Base-by-base conservation (phyloP, 257 asterid genomes). In the Dorcoceras hygrometricum region DNA sequence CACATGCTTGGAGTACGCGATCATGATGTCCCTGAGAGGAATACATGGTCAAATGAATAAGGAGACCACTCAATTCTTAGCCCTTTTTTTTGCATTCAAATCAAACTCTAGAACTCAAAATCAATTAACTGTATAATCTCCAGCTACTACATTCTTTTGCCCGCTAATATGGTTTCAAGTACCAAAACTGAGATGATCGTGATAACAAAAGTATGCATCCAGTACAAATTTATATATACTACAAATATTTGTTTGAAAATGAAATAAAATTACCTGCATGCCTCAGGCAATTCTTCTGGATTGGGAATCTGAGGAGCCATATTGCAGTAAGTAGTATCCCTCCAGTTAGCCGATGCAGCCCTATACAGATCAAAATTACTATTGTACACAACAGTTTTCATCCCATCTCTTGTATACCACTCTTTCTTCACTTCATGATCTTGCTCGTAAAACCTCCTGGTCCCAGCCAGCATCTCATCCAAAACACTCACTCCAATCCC, bases 351-450 rank as follows among this genome's bases (percentile, higher is more conserved):
- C 0, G 72, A 51, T 0, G 67, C 76, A 0, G 78, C 71, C 0
- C 62, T 58, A 16, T 58, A 80, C 55, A 80, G 73, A 56, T 84
- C 79, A 9, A 83, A 81, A 65, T 83, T 86, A 59, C 86, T 74
- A 24, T 74, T 76, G 31, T 79, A 80, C 4, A 76, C 74, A 0
- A 83, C 79, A 1, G 54, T 77, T 57, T 72, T 75, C 32, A 77
- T 53, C 2, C 68, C 73, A 57, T 75, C 83, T 36, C 85, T 57
- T 0, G 83, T 81, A 12, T 81, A 73, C 77, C 75, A 78, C 34
- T 48, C 12, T 10, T 75, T 77, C 68, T 72, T 80, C 12, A 9
- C 62, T 63, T 80, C 77, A 12, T 8, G 5, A 27, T 80, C 82
- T 32, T 71, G 78, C 70, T 80, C 86, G 12, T 70, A 72, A 43